Evolutionary conservation across 768 basidiomycete species (phyloP).

Genomic region (Exsudoporus frostii): DNA sequence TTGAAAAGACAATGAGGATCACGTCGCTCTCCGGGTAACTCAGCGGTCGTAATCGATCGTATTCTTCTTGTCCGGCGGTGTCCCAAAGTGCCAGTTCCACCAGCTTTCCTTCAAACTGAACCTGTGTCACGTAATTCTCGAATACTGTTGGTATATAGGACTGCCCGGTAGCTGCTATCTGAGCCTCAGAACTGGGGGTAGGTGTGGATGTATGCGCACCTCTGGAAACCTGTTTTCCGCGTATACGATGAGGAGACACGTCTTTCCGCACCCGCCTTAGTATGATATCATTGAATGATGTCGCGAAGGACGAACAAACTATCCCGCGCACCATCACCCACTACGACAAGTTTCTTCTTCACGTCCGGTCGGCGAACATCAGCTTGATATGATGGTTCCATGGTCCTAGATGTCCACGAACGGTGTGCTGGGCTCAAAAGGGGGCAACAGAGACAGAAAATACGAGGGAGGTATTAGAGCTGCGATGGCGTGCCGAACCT

Average conservation of each 20-base stretch:
- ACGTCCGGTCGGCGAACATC: slow-evolving; percentile 62
- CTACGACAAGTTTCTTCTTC: slow-evolving; percentile 86
- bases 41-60: slow-evolving; percentile 82
- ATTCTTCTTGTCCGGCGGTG: slow-evolving; percentile 96
- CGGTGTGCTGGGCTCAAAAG: not conserved
- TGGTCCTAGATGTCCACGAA: slow-evolving; percentile 6
- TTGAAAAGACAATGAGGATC: slow-evolving; percentile 90
- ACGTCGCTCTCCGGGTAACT: slow-evolving; percentile 89
- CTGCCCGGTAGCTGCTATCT: slow-evolving; percentile 38
- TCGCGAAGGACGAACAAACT: slow-evolving; percentile 25
- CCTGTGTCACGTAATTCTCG: slow-evolving; percentile 89
- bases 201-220: slow-evolving; percentile 44
- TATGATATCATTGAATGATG: slow-evolving; percentile 25
- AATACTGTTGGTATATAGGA: slow-evolving; percentile 93
- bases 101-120: slow-evolving; percentile 81
- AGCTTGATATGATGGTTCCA: slow-evolving; percentile 28
- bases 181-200: slow-evolving; percentile 12
- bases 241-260: slow-evolving; percentile 93
- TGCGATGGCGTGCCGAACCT: not conserved
- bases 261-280: slow-evolving; percentile 85
- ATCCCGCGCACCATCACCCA: slow-evolving; percentile 71
- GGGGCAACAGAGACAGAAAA: not conserved
- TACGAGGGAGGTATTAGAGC: not conserved
- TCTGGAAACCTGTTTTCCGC: slow-evolving; percentile 96
- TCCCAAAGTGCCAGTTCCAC: slow-evolving; percentile 98